Conservation (phyloP, 148 eudicot genomes). For the Mesembryanthemum crystallinum region DNA sequence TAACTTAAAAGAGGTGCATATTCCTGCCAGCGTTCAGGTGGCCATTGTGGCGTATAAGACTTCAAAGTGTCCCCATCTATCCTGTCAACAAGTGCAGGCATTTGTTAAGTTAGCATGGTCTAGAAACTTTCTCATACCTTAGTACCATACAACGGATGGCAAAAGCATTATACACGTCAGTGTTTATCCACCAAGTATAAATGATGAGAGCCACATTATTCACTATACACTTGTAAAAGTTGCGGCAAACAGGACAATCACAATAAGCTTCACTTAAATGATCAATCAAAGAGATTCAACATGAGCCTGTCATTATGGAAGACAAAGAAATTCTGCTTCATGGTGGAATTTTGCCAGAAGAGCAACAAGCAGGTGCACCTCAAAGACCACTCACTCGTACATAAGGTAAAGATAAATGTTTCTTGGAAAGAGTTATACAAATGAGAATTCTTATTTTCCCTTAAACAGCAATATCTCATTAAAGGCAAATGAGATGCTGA, state of each 20-base stretch:
- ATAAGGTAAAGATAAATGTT: neutral
- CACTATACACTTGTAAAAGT: neutral
- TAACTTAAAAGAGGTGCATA: conserved; percentile 76
- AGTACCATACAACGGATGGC: too few relatives aligned
- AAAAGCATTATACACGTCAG: too few relatives aligned
- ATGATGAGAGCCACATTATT: too few relatives aligned
- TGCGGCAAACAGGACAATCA: neutral
- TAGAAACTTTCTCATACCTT: too few relatives aligned
- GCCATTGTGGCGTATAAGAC: conserved; percentile 71
- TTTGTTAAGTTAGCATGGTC: too few relatives aligned
- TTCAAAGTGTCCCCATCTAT: conserved; percentile 70
- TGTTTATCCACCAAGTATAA: too few relatives aligned
- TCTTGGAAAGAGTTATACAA: neutral
- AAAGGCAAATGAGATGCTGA: neutral
- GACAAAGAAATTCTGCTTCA: too few relatives aligned
- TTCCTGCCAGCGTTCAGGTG: conserved; percentile 90
- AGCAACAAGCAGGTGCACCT: neutral
- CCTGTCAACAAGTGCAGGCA: conserved; percentile 49
- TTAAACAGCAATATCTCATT: neutral
- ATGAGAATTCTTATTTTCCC: neutral
- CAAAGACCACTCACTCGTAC: neutral
- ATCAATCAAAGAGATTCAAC: neutral
- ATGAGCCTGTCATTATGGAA: neutral
- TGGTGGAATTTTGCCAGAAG: neutral
- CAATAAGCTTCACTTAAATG: neutral